Percentiles rank a stretch among this genome's conserved stretches.
phyloP scores from a whole-genome alignment of 371 early-diverging fungal genomes.

The Haplosporangium sp. region DNA sequence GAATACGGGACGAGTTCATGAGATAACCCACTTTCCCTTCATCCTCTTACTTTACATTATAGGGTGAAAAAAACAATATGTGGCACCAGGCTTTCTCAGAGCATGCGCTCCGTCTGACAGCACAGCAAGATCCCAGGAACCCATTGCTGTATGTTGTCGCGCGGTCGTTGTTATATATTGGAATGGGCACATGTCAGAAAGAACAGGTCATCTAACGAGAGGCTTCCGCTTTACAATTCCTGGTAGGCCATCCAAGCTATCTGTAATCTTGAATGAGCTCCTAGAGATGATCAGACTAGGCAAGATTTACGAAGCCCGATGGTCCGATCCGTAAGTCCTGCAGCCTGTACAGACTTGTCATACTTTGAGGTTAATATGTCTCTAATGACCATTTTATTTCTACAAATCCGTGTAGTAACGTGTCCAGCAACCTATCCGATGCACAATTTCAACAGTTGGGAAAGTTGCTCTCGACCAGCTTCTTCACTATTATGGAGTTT shows the following conservation, averaged over 20 bases:
- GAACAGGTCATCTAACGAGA: background rate
- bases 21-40: background rate
- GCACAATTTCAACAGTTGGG: conserved; percentile 48
- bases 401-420: conserved; percentile 4
- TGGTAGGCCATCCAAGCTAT: conserved; percentile 45
- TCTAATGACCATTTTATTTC: background rate
- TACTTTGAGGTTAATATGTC: background rate
- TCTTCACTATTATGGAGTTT: conserved; percentile 50
- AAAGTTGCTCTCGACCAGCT: conserved; percentile 43
- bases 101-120: conserved; percentile 37
- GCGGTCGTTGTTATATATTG: background rate
- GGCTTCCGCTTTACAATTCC: background rate
- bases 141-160: conserved; percentile 13
- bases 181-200: background rate
- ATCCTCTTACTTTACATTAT: background rate
- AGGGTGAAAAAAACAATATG: conserved; percentile 6
- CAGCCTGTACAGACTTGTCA: background rate
- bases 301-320: conserved; percentile 37
- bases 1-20: background rate
- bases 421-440: conserved; percentile 31
- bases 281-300: conserved; percentile 37
- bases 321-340: conserved; percentile 43
- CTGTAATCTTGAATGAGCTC: conserved; percentile 43
- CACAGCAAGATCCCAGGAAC: conserved; percentile 40
- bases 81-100: conserved; percentile 49